Percentiles rank a stretch among this genome's conserved stretches.
These are phyloP conservation scores for Ogataea ramenticola DNA, from an alignment of 805 yeast species.

Conservation along the genomic window DNA sequence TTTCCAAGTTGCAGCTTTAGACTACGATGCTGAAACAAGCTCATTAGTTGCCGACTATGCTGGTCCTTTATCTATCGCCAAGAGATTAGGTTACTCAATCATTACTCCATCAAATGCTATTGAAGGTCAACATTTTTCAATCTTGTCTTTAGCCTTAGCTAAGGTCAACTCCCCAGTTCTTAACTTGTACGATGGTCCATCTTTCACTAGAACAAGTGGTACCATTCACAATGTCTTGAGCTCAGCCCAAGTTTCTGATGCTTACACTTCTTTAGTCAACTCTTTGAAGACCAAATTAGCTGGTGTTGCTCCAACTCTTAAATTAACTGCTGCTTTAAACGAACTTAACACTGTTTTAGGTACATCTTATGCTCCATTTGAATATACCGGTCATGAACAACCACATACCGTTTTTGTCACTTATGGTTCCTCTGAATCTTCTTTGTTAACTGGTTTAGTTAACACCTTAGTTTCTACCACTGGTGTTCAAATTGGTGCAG, in stretches of 20 bases:
- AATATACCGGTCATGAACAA: constrained; percentile 55
- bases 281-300: constrained; percentile 17
- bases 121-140: constrained; percentile 63
- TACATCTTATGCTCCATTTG: constrained; percentile 51
- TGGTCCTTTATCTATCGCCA: constrained; percentile 54
- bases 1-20: constrained; percentile 71
- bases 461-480: constrained; percentile 22
- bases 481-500: constrained; percentile 47
- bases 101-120: constrained; percentile 54
- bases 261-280: constrained; percentile 31
- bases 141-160: constrained; percentile 59
- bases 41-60: constrained; percentile 58
- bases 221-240: constrained; percentile 38
- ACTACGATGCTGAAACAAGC: constrained; percentile 48
- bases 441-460: constrained; percentile 42
- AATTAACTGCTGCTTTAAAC: constrained; percentile 38
- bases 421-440: constrained; percentile 67
- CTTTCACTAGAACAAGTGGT: constrained; percentile 45
- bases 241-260: constrained; percentile 32
- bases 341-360: constrained; percentile 49
- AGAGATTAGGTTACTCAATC: constrained; percentile 57
- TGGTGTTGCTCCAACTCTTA: constrained; percentile 20
- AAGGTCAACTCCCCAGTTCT: constrained; percentile 56
- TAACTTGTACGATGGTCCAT: constrained; percentile 76
- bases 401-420: constrained; percentile 75